phyloP scores from a whole-genome alignment of 176 grass and related monocot genomes.

The Aegilops sharonensis region DNA sequence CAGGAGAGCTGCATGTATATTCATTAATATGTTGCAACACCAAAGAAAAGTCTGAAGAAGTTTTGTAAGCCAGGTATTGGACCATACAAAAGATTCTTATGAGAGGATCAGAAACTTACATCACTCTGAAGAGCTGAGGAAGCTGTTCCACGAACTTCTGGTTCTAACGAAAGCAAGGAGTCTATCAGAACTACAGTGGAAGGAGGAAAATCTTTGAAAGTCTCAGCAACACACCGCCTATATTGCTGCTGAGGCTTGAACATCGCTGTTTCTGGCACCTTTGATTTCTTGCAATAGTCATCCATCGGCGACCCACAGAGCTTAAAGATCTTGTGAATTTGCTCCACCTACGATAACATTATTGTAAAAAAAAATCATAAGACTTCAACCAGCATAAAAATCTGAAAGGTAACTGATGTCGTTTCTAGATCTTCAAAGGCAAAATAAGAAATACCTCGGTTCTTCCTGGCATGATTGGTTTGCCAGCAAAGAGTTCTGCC shows the following conservation, averaged over 20 bases:
- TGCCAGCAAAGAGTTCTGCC: conserved; percentile 75
- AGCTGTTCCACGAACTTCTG: conserved; percentile 68
- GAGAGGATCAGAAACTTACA: conserved; percentile 50
- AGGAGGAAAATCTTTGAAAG: conserved; percentile 71
- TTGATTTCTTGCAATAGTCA: conserved; percentile 72
- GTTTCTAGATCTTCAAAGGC: neutral
- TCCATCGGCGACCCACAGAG: conserved; percentile 76
- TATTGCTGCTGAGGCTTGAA: conserved; percentile 85
- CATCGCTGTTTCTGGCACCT: conserved; percentile 74
- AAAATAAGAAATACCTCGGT: conserved; percentile 62
- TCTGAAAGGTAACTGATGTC: neutral
- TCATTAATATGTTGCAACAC: neutral
- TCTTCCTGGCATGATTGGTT: conserved; percentile 90
- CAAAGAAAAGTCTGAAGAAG: neutral
- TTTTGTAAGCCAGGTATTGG: neutral
- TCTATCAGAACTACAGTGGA: conserved; percentile 67
- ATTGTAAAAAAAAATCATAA: neutral
- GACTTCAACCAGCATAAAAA: conserved; percentile 9
- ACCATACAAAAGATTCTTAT: neutral
- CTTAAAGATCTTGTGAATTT: conserved; percentile 98
- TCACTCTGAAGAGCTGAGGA: conserved; percentile 74
- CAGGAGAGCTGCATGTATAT: neutral
- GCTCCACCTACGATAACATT: conserved; percentile 72
- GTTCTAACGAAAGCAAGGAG: conserved; percentile 79
- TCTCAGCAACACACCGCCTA: conserved; percentile 65